Evolutionary conservation across 257 asterid genomes (phyloP).

Genomic region (Fraxinus quadrangulata): DNA sequence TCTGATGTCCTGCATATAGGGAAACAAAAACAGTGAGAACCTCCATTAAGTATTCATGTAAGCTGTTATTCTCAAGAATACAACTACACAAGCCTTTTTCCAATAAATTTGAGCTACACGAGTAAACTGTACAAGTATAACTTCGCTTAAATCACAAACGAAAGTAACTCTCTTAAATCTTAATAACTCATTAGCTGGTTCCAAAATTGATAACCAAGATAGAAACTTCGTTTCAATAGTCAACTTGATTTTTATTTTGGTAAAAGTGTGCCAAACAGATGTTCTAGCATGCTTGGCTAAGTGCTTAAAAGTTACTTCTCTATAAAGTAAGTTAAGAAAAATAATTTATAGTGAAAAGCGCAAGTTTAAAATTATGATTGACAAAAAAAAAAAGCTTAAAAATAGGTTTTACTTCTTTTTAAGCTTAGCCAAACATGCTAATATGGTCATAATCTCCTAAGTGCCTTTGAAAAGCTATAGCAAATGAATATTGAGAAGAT

Average conservation of each 20-base stretch:
- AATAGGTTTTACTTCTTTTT: not conserved
- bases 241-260: too few relatives aligned
- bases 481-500: not conserved
- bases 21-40: conserved; percentile 35
- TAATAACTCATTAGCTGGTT: too few relatives aligned
- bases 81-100: not conserved
- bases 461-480: not conserved
- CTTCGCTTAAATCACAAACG: too few relatives aligned
- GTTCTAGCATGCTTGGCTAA: not conserved
- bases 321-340: not conserved
- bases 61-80: not conserved
- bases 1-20: conserved; percentile 70
- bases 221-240: too few relatives aligned
- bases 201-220: too few relatives aligned
- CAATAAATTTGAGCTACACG: not conserved
- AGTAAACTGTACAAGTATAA: too few relatives aligned
- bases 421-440: not conserved
- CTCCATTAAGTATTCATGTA: conserved; percentile 1
- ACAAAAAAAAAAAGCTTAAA: not conserved
- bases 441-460: not conserved
- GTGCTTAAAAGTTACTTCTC: not conserved
- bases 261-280: too few relatives aligned
- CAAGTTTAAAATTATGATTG: not conserved
- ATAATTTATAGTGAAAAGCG: too few relatives aligned
- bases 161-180: too few relatives aligned